phyloP scores from a whole-genome alignment of 108 stramenopile genomes.

The Discostella pseudostelligera region DNA sequence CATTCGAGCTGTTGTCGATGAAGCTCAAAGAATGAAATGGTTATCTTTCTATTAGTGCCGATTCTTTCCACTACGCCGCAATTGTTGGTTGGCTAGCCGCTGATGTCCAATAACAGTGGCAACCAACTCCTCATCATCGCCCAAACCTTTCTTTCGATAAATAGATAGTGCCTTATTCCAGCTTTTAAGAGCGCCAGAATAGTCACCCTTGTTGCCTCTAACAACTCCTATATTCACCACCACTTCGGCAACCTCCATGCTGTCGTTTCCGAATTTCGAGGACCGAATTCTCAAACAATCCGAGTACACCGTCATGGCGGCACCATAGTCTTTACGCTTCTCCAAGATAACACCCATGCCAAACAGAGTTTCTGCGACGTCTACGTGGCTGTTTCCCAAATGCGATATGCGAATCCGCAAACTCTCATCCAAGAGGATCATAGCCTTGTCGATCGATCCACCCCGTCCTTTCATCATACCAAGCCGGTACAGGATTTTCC shows the following conservation, averaged over 20 bases:
- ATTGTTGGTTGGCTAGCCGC: conserved; percentile 26
- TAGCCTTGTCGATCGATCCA: conserved; percentile 49
- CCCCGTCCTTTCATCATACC: conserved; percentile 45
- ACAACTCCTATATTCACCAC: conserved; percentile 50
- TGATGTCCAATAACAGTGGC: conserved; percentile 37
- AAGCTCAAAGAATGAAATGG: too few species aligned
- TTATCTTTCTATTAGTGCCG: too few species aligned
- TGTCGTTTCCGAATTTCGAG: conserved; percentile 40
- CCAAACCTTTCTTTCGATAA: conserved; percentile 38
- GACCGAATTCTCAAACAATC: conserved; percentile 46
- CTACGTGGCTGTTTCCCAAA: conserved; percentile 44
- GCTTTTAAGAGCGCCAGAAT: conserved; percentile 41
- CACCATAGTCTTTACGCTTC: conserved; percentile 36
- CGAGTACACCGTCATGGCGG: conserved; percentile 48
- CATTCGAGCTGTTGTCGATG: too few species aligned
- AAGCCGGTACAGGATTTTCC: conserved; percentile 40
- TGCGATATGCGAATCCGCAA: conserved; percentile 47
- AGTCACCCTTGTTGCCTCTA: conserved; percentile 45
- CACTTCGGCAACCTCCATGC: conserved; percentile 49
- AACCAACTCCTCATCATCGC: conserved; percentile 35
- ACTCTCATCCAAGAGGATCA: conserved; percentile 49
- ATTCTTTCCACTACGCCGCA: conserved; percentile 12
- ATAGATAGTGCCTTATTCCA: conserved; percentile 50
- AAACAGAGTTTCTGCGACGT: conserved; percentile 50
- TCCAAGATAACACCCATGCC: conserved; percentile 52